Conservation (phyloP, 768 basidiomycete genomes). For the Tricholoma sp. region DNA sequence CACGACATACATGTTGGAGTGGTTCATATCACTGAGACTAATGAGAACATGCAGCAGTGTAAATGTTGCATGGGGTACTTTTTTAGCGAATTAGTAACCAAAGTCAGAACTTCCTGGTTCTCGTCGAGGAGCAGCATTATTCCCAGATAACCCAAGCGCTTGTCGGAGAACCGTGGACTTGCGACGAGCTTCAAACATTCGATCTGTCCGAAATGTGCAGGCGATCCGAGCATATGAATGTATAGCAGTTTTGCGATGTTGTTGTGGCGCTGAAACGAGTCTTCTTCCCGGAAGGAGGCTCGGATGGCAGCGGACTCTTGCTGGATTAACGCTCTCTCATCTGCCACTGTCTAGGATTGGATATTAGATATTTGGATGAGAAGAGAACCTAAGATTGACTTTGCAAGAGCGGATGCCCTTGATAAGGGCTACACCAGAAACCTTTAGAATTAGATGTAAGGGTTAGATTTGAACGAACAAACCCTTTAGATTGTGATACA, state of each 20-base stretch:
- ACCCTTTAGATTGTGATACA: conserved; percentile 87
- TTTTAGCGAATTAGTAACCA: conserved; percentile 97
- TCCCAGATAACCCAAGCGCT: conserved; percentile 92
- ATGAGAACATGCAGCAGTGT: neutral
- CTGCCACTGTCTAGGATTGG: conserved; percentile 81
- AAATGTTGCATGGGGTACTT: conserved; percentile 54
- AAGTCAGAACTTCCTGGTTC: conserved; percentile 93
- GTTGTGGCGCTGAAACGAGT: conserved; percentile 91
- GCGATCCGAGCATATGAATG: conserved; percentile 98
- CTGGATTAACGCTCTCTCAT: conserved; percentile 94
- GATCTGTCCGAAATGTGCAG: conserved; percentile 98
- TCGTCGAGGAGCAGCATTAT: conserved; percentile 98
- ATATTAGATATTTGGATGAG: conserved; percentile 14
- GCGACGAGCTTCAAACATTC: conserved; percentile 94
- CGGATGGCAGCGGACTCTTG: conserved; percentile 97
- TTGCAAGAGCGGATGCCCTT: conserved; percentile 98
- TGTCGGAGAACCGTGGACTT: conserved; percentile 93
- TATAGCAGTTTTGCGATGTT: conserved; percentile 98
- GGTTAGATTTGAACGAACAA: conserved; percentile 12
- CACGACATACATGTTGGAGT: conserved; percentile 98
- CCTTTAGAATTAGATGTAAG: conserved; percentile 17
- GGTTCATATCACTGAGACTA: conserved; percentile 88
- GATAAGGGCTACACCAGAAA: conserved; percentile 69
- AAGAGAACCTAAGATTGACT: conserved; percentile 36
- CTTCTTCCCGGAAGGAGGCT: conserved; percentile 95